phyloP scores from a whole-genome alignment of 345 rosid genomes.

The Corchorus capsularis region DNA sequence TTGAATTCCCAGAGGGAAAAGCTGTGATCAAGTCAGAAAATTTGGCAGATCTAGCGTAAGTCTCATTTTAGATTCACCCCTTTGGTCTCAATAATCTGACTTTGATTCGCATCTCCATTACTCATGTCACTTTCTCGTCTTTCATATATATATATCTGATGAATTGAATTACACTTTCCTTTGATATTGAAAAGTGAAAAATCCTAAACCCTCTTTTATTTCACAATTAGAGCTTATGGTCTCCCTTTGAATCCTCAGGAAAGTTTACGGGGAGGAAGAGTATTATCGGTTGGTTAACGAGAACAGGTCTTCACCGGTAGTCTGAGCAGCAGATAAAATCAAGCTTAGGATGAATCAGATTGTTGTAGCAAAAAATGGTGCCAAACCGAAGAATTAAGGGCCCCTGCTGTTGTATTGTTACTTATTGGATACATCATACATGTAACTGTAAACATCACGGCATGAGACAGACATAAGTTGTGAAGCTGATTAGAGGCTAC shows the following conservation, averaged over 20 bases:
- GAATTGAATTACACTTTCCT: not conserved
- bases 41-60: conserved; percentile 81
- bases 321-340: no score
- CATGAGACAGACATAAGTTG: no score
- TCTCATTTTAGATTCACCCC: conserved; percentile 12
- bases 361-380: no score
- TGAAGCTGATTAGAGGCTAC: no score
- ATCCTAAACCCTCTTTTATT: conserved; percentile 1
- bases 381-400: no score
- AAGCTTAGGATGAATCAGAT: no score
- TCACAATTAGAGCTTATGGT: not conserved
- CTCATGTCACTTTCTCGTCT: not conserved
- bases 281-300: conserved; percentile 44
- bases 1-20: conserved; percentile 79
- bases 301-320: conserved; percentile 27
- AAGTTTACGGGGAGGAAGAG: conserved; percentile 59
- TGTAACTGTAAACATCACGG: no score
- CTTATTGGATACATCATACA: no score
- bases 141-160: not conserved
- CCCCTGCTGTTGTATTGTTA: no score
- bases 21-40: conserved; percentile 72
- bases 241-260: conserved; percentile 44
- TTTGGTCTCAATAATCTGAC: not conserved
- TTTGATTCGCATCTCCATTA: not conserved
- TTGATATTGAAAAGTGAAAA: not conserved